phyloP scores from a whole-genome alignment of 225 moss, liverwort and hornwort species.

The Bryum argenteum region DNA sequence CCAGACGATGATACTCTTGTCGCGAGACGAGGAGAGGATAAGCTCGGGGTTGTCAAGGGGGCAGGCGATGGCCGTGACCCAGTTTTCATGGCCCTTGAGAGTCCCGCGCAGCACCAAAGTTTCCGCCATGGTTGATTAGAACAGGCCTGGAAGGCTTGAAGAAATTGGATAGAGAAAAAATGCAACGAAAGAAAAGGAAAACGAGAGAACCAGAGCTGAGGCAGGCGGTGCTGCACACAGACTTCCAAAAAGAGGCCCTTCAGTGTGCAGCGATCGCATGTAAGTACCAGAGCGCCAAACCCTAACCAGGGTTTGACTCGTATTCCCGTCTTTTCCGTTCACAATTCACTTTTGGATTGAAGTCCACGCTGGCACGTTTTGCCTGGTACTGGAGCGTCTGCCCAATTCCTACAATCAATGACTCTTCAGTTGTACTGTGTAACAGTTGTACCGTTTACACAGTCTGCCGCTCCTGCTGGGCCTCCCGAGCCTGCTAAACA shows the following conservation, averaged over 20 bases:
- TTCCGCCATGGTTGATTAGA: constrained; percentile 59
- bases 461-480: too few relatives aligned
- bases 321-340: neutral
- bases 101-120: constrained; percentile 73
- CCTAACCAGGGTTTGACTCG: constrained; percentile 31
- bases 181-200: neutral
- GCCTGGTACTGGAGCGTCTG: too few relatives aligned
- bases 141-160: neutral
- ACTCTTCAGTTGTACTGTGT: too few relatives aligned
- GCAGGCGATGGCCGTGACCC: constrained; percentile 94
- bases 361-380: neutral
- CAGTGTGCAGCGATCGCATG: rapidly evolving
- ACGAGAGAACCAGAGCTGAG: constrained; percentile 39
- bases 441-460: too few relatives aligned
- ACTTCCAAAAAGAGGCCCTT: constrained; percentile 36
- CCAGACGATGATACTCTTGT: constrained; percentile 90
- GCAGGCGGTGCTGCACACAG: constrained; percentile 63
- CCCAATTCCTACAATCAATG: too few relatives aligned
- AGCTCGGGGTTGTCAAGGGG: constrained; percentile 89
- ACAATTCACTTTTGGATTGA: neutral
- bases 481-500: too few relatives aligned
- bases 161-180: neutral
- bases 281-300: constrained; percentile 36
- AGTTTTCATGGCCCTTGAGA: constrained; percentile 75
- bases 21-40: constrained; percentile 74